Percentiles rank a stretch among this genome's conserved stretches.
phyloP scores from a whole-genome alignment of 1,284 basidiomycete genomes.

The Malassezia restricta region DNA sequence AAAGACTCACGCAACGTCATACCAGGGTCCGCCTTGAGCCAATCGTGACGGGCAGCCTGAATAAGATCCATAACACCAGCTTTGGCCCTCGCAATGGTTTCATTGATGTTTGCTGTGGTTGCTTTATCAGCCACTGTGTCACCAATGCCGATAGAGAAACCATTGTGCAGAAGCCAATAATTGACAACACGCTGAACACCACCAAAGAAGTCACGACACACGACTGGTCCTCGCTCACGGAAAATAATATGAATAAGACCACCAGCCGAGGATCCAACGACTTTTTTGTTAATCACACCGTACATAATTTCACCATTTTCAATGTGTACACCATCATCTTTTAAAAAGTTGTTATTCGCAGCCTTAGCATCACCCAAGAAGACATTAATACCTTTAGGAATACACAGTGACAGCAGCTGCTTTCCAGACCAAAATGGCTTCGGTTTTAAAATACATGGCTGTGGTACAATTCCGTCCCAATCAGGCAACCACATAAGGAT shows the following conservation, averaged over 20 bases:
- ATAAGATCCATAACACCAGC: constrained; percentile 39
- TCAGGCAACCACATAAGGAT: constrained; percentile 93
- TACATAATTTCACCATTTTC: constrained; percentile 95
- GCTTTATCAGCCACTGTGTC: constrained; percentile 87
- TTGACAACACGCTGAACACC: constrained; percentile 92
- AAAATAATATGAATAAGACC: constrained; percentile 95
- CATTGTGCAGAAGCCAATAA: constrained; percentile 96
- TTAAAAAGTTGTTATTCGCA: constrained; percentile 36
- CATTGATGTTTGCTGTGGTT: constrained; percentile 71
- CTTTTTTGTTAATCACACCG: constrained; percentile 95
- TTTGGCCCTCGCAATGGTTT: constrained; percentile 72
- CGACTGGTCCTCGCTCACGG: constrained; percentile 89
- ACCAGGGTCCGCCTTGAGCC: constrained; percentile 53
- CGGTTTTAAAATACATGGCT: constrained; percentile 87
- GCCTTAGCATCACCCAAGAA: constrained; percentile 37
- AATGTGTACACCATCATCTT: constrained; percentile 84
- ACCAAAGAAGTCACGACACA: constrained; percentile 81
- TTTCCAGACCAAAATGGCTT: constrained; percentile 97
- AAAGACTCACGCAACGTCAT: constrained; percentile 99
- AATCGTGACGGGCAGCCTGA: constrained; percentile 37
- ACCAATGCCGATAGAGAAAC: constrained; percentile 96
- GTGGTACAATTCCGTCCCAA: constrained; percentile 88
- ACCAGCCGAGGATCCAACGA: constrained; percentile 76
- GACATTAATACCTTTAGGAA: constrained; percentile 94
- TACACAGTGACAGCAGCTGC: constrained; percentile 82